Evolutionary conservation across 1,284 basidiomycete species (phyloP).

Genomic region (Naganishia albida): DNA sequence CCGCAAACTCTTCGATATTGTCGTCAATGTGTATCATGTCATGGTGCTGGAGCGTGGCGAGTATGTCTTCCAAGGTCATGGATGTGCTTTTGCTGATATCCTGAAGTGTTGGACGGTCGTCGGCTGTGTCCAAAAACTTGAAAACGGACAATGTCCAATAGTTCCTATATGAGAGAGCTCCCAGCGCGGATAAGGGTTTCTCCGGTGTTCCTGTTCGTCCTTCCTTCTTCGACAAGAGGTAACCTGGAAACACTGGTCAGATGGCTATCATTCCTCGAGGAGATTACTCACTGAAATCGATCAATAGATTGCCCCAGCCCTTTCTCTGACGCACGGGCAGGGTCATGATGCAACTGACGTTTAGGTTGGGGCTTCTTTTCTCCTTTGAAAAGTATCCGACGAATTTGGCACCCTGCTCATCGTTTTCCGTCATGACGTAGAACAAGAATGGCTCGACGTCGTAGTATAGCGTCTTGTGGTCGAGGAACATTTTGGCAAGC

Average conservation of each 20-base stretch:
- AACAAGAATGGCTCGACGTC: conserved; percentile 99
- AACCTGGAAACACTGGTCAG: conserved; percentile 62
- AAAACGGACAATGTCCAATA: conserved; percentile 95
- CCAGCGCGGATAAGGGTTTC: conserved; percentile 85
- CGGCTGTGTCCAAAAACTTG: conserved; percentile 66
- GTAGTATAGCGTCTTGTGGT: conserved; percentile 99
- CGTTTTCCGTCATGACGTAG: conserved; percentile 93
- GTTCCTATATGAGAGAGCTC: conserved; percentile 86
- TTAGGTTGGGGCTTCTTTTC: conserved; percentile 92
- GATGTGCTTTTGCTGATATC: conserved; percentile 85
- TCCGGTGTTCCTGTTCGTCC: conserved; percentile 83
- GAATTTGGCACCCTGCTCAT: conserved; percentile 87
- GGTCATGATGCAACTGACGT: conserved; percentile 99
- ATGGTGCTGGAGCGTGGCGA: conserved; percentile 72
- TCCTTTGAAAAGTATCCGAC: conserved; percentile 99
- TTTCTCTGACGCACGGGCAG: conserved; percentile 90
- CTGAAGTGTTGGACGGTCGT: conserved; percentile 63
- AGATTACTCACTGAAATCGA: conserved; percentile 83
- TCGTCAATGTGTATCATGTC: conserved; percentile 67
- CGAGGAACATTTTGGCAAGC: conserved; percentile 98
- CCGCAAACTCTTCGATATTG: conserved; percentile 24
- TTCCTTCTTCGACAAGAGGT: conserved; percentile 94
- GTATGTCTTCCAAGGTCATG: conserved; percentile 89
- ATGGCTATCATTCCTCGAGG: no score
- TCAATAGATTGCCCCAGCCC: conserved; percentile 92